Percentiles rank a stretch among this genome's conserved stretches.
These are phyloP conservation scores for Cajanus cajan DNA, from an alignment of 306 rosid genomes.

Conservation along the genomic window DNA sequence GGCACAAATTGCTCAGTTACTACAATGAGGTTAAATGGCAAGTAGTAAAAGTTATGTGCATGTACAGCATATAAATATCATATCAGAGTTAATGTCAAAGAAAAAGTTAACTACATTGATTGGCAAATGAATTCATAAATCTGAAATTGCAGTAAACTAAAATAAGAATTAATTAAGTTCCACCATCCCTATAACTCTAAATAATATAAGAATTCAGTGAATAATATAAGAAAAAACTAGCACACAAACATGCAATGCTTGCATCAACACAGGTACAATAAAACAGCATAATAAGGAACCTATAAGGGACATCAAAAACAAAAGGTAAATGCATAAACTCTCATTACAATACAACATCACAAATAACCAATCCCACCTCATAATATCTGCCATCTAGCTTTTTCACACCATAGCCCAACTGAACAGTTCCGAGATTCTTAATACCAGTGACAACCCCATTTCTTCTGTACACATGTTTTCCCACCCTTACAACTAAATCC, in stretches of 20 bases:
- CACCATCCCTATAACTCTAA: background rate
- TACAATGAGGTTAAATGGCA: background rate
- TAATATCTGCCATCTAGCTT: conserved; percentile 85
- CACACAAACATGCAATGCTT: background rate
- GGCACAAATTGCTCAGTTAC: background rate
- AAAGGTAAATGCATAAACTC: background rate
- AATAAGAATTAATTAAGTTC: background rate
- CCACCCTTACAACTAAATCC: conserved; percentile 65
- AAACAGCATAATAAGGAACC: background rate
- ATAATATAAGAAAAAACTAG: background rate
- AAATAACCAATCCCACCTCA: conserved; percentile 49
- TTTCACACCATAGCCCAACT: conserved; percentile 83
- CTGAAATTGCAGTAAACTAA: background rate
- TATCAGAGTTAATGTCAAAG: background rate
- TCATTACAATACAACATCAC: background rate
- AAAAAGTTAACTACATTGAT: background rate
- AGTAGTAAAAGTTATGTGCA: background rate
- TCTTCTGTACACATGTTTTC: conserved; percentile 70
- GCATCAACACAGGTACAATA: background rate
- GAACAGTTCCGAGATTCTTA: conserved; percentile 57
- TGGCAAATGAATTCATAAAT: background rate
- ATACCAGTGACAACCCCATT: conserved; percentile 74
- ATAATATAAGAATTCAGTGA: background rate
- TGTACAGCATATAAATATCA: background rate
- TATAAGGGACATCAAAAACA: background rate